These are phyloP conservation scores for Fusarium robinianum DNA, from an alignment of 2,329 filamentous ascomycete genomes.

Conservation along the genomic window DNA sequence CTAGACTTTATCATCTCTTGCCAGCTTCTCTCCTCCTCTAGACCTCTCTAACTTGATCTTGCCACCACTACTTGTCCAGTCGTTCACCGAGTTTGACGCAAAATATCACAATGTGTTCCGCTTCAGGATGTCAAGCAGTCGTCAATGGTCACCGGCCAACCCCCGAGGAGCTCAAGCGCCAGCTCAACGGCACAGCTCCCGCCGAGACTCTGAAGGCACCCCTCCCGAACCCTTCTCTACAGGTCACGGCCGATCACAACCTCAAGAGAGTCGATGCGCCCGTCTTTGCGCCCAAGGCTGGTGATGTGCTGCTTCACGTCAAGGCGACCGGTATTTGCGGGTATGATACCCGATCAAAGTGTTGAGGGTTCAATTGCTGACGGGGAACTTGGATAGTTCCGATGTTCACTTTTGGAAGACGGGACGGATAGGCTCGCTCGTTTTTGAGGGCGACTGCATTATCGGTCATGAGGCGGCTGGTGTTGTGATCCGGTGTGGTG, in stretches of 20 bases:
- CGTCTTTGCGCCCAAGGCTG: constrained; percentile 56
- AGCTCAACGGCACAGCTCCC: constrained; percentile 13
- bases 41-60: not conserved
- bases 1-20: too few relatives aligned
- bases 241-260: constrained; percentile 62
- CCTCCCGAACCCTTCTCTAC: constrained; percentile 39
- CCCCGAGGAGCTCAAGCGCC: constrained; percentile 25
- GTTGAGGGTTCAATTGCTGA: constrained; percentile 3
- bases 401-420: constrained; percentile 72
- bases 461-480: constrained; percentile 69
- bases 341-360: constrained; percentile 37
- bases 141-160: constrained; percentile 11
- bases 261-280: constrained; percentile 62
- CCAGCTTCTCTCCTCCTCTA: not conserved
- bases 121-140: constrained; percentile 23
- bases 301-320: constrained; percentile 64
- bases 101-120: constrained; percentile 27
- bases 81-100: not conserved
- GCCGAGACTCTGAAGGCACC: constrained; percentile 33
- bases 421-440: constrained; percentile 65
- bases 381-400: constrained; percentile 47
- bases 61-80: not conserved
- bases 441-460: constrained; percentile 66
- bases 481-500: constrained; percentile 60
- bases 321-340: constrained; percentile 68